Evolutionary conservation across 2,329 filamentous ascomycete genomes (phyloP), one percentile per base, ranked within the genome.

Genomic region (Colletotrichum coccodes): DNA sequence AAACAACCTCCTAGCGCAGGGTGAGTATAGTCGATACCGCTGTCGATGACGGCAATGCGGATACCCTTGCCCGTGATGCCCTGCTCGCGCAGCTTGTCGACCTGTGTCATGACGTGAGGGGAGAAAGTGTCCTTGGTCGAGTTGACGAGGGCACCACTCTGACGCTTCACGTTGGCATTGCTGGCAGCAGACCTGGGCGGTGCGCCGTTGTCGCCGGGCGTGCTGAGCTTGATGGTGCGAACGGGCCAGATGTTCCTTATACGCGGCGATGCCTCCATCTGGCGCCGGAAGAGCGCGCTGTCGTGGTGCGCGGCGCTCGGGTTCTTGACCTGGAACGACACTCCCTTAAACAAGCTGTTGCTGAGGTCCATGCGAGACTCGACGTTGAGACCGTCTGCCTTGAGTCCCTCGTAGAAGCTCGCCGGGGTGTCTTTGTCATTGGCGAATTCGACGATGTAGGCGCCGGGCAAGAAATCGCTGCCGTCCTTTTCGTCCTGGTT

Each of bases 1-100:
- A 87, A 87, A 60, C 85, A 84, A 3, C 84, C 85, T 18, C 86
- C 86, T 1, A 88, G 80, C 14, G 84, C 83, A 8, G 85, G 84
- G 64, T 86, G 85, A 6, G 73, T 79, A 72, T 86, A 87, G 73
- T 88, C 85, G 26, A 87, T 76, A 4, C 76, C 75, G 3, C 72
- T 74, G 64, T 84, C 80, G 52, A 85, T 75, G 36, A 85, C 75
- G 3, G 77, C 83, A 18, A 86, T 77, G 21, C 78, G 79, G 16
- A 84, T 73, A 0, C 84, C 84, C 46, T 82, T 79, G 14, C 85
- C 84, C 1, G 79, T 84, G 21, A 82, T 75, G 5, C 83, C 83
- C 36, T 79, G 74, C 2, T 77, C 79, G n/a, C 81, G 81, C 16
- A 85, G 75, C 63, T 76, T 78, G 70, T 83, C 78, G 18, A 82